These are phyloP conservation scores for Secale cereale DNA, from an alignment of 176 grass and related monocot species.

Conservation along the genomic window DNA sequence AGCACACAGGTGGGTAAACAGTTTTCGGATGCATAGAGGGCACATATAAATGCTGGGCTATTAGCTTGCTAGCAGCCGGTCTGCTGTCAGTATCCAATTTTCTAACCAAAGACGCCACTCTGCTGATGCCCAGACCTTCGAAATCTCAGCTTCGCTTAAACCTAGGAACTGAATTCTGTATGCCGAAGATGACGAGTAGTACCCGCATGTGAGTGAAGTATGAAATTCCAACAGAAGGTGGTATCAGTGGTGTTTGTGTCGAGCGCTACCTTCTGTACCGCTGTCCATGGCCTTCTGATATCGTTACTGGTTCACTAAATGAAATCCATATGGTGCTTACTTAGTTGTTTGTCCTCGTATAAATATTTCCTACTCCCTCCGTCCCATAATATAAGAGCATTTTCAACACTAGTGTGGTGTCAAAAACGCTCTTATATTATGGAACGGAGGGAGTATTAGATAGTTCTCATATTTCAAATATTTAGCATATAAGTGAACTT, in stretches of 20 bases:
- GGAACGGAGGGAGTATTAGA: too few relatives aligned
- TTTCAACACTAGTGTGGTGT: too few relatives aligned
- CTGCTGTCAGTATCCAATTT: not conserved
- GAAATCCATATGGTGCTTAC: not conserved
- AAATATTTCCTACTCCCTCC: conserved; percentile 21
- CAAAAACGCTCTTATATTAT: too few relatives aligned
- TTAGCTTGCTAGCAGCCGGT: not conserved
- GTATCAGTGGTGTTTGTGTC: not conserved
- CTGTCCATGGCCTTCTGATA: not conserved
- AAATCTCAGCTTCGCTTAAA: not conserved
- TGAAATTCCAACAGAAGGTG: not conserved
- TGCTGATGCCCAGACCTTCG: not conserved
- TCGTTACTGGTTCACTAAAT: not conserved
- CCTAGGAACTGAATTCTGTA: not conserved
- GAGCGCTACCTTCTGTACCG: not conserved
- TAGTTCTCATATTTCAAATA: not conserved
- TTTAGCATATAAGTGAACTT: conserved; percentile 12
- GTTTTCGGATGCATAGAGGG: not conserved
- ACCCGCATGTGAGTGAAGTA: not conserved
- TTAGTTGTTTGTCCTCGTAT: not conserved
- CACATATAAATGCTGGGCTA: not conserved
- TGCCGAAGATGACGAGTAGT: not conserved
- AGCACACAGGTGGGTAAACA: not conserved
- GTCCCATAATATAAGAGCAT: too few relatives aligned
- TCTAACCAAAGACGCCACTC: not conserved